Evolutionary conservation across 106 monocot species (phyloP), one percentile per base, ranked within the genome.

Genomic region (Apostasia ramifera): DNA sequence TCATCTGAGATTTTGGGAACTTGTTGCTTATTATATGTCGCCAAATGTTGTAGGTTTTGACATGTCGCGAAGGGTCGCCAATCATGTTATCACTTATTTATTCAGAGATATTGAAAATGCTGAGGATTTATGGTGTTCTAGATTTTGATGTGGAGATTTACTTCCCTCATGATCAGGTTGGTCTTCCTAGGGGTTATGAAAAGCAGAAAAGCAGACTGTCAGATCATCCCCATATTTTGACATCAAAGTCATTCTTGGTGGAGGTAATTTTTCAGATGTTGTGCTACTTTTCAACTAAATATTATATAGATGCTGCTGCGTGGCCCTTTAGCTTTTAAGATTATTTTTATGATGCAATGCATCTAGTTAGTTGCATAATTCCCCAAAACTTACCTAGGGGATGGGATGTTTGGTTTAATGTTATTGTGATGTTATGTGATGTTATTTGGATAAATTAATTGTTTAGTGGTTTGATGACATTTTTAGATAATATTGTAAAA

Each of bases 111-210:
- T 55, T 88, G 63, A 88, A 88, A 74, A 79, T 81, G 76, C 54
- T 88, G 4, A 57, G 66, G 3, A 56, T 84, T 0, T 74, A 51
- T 43, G 76, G 81, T 6, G 74, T 84, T 67, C 66, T 88, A 5
- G 78, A 88, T 66, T 88, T 88, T 57, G 84, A 84, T 77, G 81
- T 63, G 5, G 88, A 88, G 58, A 85, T 88, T 64, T 88, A 74
- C 63, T 69, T 73, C 73, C 88, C 88, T 40, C 48, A 71, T 72
- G 84, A 84, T 69, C 54, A 43, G 53, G 7, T 53, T 40, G 61
- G 73, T 67, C 79, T 88, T 70, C 88, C 88, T 51, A 79, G 79
- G 51, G 88, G 88, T 13, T 88, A 88, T 43, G 62, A 67, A 12
- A 88, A 84, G 47, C 76, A 79, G 49, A 88, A 81, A 60, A 76